Conservation (phyloP, 2,329 filamentous ascomycete genomes). For the Ascochyta koolunga region DNA sequence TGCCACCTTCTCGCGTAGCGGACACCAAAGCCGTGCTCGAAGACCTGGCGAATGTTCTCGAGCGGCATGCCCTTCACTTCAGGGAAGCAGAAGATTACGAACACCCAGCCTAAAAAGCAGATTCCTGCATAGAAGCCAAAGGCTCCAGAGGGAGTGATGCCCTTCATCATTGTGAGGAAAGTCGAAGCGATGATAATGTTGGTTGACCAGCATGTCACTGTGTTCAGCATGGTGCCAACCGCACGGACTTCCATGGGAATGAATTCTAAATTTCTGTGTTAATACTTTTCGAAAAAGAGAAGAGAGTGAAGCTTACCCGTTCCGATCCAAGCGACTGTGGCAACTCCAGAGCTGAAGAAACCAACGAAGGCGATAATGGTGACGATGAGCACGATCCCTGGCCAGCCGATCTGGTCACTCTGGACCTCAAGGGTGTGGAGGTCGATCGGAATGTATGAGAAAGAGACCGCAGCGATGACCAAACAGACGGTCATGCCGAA, state of each 20-base stretch:
- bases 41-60: slow-evolving; percentile 45
- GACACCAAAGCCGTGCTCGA: slow-evolving; percentile 46
- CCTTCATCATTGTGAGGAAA: slow-evolving; percentile 50
- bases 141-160: slow-evolving; percentile 44
- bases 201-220: slow-evolving; percentile 41
- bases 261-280: slow-evolving; percentile 26
- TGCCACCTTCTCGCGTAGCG: slow-evolving; percentile 44
- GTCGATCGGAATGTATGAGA: slow-evolving; percentile 65
- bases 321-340: slow-evolving; percentile 45
- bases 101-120: slow-evolving; percentile 46
- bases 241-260: slow-evolving; percentile 48
- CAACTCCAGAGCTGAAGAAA: slow-evolving; percentile 44
- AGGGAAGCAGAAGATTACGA: slow-evolving; percentile 47
- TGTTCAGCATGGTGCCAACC: slow-evolving; percentile 47
- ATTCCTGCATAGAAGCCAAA: slow-evolving; percentile 49
- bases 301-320: slow-evolving; percentile 4
- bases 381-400: slow-evolving; percentile 45
- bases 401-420: slow-evolving; percentile 37
- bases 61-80: slow-evolving; percentile 46
- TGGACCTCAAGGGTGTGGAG: slow-evolving; percentile 42
- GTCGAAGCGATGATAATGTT: slow-evolving; percentile 48
- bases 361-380: slow-evolving; percentile 48
- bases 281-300: too few relatives aligned
- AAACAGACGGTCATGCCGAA: slow-evolving; percentile 77
- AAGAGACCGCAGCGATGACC: slow-evolving; percentile 73